Evolutionary conservation across 495 filamentous ascomycete genomes (phyloP).

Genomic region (Aspergillus wentii): DNA sequence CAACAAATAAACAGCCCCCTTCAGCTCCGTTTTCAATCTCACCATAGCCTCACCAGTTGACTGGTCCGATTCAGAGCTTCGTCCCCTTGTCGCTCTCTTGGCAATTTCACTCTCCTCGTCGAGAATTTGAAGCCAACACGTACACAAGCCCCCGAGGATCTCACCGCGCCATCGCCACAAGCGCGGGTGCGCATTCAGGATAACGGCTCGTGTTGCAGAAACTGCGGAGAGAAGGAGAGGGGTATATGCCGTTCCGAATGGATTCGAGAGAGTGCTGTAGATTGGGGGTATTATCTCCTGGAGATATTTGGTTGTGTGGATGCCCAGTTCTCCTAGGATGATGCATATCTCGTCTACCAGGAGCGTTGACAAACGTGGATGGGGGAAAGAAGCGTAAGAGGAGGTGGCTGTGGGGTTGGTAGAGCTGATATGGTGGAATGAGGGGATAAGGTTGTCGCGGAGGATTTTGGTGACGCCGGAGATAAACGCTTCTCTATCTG

Average conservation of each 20-base stretch:
- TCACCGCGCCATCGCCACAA: conserved; percentile 62
- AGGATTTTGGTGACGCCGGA: conserved; percentile 24
- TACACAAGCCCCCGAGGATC: conserved; percentile 55
- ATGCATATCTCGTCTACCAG: conserved; percentile 52
- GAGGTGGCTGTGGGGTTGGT: conserved; percentile 35
- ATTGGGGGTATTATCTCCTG: conserved; percentile 67
- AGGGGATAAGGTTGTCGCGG: conserved; percentile 38
- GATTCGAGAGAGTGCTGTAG: conserved; percentile 58
- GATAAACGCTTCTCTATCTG: conserved; percentile 15
- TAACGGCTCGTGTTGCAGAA: conserved; percentile 48
- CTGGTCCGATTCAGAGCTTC: neutral
- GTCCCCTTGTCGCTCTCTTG: neutral
- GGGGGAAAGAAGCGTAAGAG: conserved; percentile 42
- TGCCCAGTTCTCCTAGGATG: conserved; percentile 56
- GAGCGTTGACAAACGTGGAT: conserved; percentile 40
- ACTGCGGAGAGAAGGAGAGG: conserved; percentile 50
- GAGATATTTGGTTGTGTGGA: conserved; percentile 71
- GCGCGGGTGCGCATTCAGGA: conserved; percentile 72
- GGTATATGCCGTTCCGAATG: conserved; percentile 58
- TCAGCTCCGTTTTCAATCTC: conserved; percentile 43
- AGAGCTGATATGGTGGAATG: conserved; percentile 46
- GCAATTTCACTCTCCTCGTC: conserved; percentile 33
- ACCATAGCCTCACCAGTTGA: conserved; percentile 5
- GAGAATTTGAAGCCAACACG: conserved; percentile 62
- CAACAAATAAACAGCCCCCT: conserved; percentile 29